phyloP scores from a whole-genome alignment of 805 yeast species.

The Candida peoriensis region DNA sequence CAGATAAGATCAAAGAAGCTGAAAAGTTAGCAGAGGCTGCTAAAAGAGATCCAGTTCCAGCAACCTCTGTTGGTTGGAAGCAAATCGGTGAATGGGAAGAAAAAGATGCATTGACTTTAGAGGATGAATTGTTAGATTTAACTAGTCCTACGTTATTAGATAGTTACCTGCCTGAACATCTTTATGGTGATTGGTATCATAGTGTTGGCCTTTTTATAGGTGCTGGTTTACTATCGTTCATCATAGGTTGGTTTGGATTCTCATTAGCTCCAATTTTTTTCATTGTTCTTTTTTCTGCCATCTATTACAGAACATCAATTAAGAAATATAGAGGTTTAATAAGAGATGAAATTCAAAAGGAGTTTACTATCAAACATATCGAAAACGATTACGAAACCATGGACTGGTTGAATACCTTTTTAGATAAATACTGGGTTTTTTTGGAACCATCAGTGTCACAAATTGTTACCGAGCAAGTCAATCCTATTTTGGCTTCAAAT shows the following conservation, averaged over 20 bases:
- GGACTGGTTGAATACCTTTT: conserved; percentile 90
- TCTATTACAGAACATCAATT: conserved; percentile 78
- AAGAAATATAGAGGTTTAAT: conserved; percentile 70
- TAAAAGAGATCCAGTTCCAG: conserved; percentile 47
- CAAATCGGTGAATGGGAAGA: conserved; percentile 87
- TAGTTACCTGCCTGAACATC: conserved; percentile 63
- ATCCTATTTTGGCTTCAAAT: conserved; percentile 73
- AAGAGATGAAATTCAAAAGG: conserved; percentile 81
- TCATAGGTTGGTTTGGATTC: conserved; percentile 71
- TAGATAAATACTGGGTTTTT: conserved; percentile 88
- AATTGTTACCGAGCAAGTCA: conserved; percentile 79
- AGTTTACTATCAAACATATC: conserved; percentile 70
- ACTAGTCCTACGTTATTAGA: conserved; percentile 72
- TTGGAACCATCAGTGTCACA: conserved; percentile 87
- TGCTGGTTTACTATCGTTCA: conserved; percentile 71
- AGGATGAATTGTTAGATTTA: conserved; percentile 71
- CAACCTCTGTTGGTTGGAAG: conserved; percentile 87
- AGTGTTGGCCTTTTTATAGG: conserved; percentile 65
- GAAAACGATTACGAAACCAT: conserved; percentile 89
- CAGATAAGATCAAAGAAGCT: conserved; percentile 18
- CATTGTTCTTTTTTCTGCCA: conserved; percentile 52
- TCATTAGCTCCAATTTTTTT: conserved; percentile 79
- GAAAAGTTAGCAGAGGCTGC: conserved; percentile 21
- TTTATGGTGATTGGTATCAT: conserved; percentile 97
- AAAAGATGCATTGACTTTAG: conserved; percentile 54